phyloP scores from a whole-genome alignment of 2,329 filamentous ascomycete genomes.

The Neurospora sp. region DNA sequence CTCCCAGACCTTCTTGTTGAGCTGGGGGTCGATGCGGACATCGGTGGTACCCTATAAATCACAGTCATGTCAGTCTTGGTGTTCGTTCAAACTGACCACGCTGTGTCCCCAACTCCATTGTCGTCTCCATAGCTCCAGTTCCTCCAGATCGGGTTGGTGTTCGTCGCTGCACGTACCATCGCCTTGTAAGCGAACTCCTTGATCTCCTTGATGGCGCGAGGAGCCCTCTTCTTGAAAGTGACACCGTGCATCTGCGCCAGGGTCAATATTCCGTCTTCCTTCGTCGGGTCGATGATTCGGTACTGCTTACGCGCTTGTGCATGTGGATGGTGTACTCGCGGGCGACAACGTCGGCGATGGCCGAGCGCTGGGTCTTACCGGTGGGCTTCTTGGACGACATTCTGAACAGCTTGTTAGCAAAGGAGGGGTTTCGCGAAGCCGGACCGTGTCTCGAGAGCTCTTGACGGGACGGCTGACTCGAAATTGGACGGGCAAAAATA shows the following conservation, averaged over 20 bases:
- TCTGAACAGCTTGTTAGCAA: slow-evolving; percentile 32
- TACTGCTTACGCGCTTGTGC: slow-evolving; percentile 88
- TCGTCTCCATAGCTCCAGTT: neutral
- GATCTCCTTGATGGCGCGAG: slow-evolving; percentile 99
- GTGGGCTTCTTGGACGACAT: slow-evolving; percentile 62
- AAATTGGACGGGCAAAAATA: slow-evolving; percentile 3
- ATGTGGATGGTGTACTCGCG: slow-evolving; percentile 99
- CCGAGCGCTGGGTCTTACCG: slow-evolving; percentile 70
- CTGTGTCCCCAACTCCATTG: neutral
- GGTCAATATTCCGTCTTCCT: slow-evolving; percentile 24
- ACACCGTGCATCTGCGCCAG: slow-evolving; percentile 77
- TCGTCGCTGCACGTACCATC: slow-evolving; percentile 63
- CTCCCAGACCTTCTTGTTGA: slow-evolving; percentile 99
- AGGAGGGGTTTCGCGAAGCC: slow-evolving; percentile 5
- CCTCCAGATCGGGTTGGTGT: slow-evolving; percentile 1
- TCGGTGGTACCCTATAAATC: slow-evolving; percentile 74
- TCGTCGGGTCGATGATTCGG: slow-evolving; percentile 6
- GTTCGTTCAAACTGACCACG: neutral
- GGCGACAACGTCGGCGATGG: slow-evolving; percentile 97
- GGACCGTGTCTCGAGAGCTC: neutral
- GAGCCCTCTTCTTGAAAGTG: slow-evolving; percentile 99
- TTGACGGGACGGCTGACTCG: neutral
- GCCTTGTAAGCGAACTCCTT: slow-evolving; percentile 83
- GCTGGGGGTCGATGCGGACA: slow-evolving; percentile 94
- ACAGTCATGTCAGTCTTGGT: slow-evolving; percentile 12